Percentiles rank a stretch among this genome's conserved stretches.
Evolutionary conservation across 352 stramenopile species (phyloP).

Genomic region (Phytophthora ramorum): DNA sequence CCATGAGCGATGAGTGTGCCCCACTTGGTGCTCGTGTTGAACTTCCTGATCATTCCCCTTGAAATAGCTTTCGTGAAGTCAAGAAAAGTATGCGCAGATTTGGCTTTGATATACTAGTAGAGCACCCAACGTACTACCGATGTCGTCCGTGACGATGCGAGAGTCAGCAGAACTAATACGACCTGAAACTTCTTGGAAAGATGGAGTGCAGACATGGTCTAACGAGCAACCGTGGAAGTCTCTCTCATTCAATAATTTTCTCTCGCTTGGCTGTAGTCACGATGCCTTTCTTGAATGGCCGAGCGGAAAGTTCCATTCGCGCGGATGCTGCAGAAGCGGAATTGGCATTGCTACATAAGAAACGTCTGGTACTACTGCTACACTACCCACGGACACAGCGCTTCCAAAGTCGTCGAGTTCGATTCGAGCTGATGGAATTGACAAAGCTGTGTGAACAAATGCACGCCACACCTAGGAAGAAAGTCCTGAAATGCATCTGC

Average conservation of each 20-base stretch:
- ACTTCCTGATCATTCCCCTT: neutral
- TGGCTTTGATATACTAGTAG: neutral
- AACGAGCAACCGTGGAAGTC: neutral
- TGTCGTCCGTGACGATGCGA: neutral
- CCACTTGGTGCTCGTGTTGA: neutral
- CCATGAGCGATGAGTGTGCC: slow-evolving; percentile 2
- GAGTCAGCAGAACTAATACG: neutral
- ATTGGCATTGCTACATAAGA: slow-evolving; percentile 10
- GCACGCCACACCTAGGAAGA: neutral
- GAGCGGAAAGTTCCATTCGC: slow-evolving; percentile 9
- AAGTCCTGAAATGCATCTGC: slow-evolving; percentile 14
- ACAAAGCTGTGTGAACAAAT: slow-evolving; percentile 3
- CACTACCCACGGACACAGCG: no score
- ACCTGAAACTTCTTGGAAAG: slow-evolving; percentile 7
- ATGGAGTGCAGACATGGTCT: neutral
- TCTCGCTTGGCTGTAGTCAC: neutral
- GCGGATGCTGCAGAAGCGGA: slow-evolving; percentile 10
- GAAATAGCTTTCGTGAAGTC: slow-evolving; percentile 11
- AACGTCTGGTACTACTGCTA: no score
- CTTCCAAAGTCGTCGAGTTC: slow-evolving; percentile 13
- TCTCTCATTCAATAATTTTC: slow-evolving; percentile 16
- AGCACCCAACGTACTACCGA: neutral
- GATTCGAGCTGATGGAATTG: slow-evolving; percentile 12
- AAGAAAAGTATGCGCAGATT: slow-evolving; percentile 1
- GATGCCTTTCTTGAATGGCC: slow-evolving; percentile 11